A percentile compares a stretch with the other conserved stretches of the same genome.
These are phyloP conservation scores for Ananas comosus DNA, from an alignment of 176 grass and related monocot genomes.

Conservation along the genomic window DNA sequence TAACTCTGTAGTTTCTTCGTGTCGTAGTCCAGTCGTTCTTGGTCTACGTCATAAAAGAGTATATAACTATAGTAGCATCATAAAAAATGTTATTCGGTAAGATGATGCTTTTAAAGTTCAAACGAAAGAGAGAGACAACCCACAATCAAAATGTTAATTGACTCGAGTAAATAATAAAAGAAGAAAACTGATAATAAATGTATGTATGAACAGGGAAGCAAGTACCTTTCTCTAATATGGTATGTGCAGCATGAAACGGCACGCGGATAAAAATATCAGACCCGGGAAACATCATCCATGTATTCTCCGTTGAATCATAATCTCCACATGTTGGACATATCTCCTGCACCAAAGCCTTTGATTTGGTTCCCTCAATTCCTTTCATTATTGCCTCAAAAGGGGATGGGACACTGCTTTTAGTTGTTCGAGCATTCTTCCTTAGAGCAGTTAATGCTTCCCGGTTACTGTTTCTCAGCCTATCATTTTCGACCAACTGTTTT, in stretches of 20 bases:
- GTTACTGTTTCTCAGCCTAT: constrained; percentile 55
- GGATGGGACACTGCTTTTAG: constrained; percentile 58
- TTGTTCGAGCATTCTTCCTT: constrained; percentile 58
- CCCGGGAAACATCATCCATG: constrained; percentile 74
- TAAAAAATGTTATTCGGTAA: no score
- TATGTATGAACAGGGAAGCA: not conserved
- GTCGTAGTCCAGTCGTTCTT: constrained; percentile 59
- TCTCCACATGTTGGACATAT: constrained; percentile 70
- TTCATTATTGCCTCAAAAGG: constrained; percentile 81
- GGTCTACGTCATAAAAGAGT: constrained; percentile 38
- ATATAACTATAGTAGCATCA: not conserved
- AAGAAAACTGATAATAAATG: not conserved
- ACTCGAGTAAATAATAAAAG: no score
- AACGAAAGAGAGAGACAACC: no score
- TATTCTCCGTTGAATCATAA: constrained; percentile 54
- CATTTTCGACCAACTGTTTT: constrained; percentile 67
- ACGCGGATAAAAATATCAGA: constrained; percentile 70
- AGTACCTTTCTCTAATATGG: constrained; percentile 68
- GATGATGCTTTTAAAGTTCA: no score
- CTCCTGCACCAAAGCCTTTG: constrained; percentile 61
- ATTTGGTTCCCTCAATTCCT: constrained; percentile 53
- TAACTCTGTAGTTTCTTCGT: constrained; percentile 81
- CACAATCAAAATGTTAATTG: no score
- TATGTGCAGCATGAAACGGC: constrained; percentile 79
- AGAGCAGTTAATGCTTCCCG: constrained; percentile 70